Conservation (phyloP, 1,284 basidiomycete genomes). For the Cryptococcus hybrid region DNA sequence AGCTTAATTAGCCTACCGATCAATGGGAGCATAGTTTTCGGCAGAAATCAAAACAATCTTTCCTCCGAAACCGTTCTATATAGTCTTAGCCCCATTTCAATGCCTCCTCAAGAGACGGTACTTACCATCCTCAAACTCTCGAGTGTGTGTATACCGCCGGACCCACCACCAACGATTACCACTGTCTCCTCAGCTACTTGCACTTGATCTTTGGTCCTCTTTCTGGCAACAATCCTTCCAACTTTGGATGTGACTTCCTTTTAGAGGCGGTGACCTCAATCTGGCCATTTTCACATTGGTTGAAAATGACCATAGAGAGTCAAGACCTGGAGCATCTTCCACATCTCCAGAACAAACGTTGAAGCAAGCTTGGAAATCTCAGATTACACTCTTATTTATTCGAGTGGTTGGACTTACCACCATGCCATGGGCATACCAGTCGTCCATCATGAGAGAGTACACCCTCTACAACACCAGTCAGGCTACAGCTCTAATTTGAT, state of each 20-base stretch:
- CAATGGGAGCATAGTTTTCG: constrained; percentile 80
- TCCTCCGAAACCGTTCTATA: constrained; percentile 72
- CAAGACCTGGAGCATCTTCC: constrained; percentile 87
- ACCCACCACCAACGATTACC: constrained; percentile 82
- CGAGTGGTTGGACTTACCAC: constrained; percentile 55
- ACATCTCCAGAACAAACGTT: constrained; percentile 66
- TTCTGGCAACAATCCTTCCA: constrained; percentile 53
- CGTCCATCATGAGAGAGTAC: constrained; percentile 77
- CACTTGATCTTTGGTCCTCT: constrained; percentile 44
- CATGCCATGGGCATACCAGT: constrained; percentile 87
- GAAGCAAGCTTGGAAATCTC: constrained; percentile 65
- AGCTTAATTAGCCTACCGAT: constrained; percentile 57
- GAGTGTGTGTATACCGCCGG: constrained; percentile 73
- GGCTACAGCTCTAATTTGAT: too few relatives aligned
- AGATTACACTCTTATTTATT: background rate
- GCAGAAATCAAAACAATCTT: constrained; percentile 76
- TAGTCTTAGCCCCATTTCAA: constrained; percentile 5
- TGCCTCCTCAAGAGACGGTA: background rate
- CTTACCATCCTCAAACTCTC: constrained; percentile 78
- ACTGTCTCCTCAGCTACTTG: constrained; percentile 59
- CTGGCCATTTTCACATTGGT: constrained; percentile 62
- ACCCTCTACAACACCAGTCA: constrained; percentile 62
- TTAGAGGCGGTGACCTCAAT: constrained; percentile 75
- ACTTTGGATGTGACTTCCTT: constrained; percentile 69
- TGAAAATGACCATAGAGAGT: constrained; percentile 79